Evolutionary conservation across 2,329 filamentous ascomycete species (phyloP), one percentile per base, ranked within the genome.

Genomic region (Colletotrichum endophyticum): DNA sequence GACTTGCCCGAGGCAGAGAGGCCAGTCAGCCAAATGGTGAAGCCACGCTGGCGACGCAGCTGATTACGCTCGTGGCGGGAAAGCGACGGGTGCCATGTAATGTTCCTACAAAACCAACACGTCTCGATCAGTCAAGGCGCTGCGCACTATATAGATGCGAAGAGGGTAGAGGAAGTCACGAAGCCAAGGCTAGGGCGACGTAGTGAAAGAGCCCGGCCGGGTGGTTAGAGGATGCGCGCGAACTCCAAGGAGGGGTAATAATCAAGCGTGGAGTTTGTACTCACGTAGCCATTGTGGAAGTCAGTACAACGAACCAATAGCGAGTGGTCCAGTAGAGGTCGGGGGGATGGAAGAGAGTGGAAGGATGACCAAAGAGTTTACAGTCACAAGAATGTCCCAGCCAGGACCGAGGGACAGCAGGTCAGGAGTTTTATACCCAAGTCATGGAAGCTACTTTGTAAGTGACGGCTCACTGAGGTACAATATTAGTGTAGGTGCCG

Each of bases 21-120:
- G 71, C 97, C 97, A 1, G 97, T 99, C 84, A 99, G 95, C 97
- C 97, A 99, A 87, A 99, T 94, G 74, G 97, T 99, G 85, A 98
- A 94, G 84, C 97, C 97, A 80, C 92, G 92, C 87, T 99, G 97
- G 85, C 93, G 92, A 86, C 95, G 95, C 80, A 92, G 88, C 80
- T 90, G 84, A 86, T 92, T 93, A 86, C 95, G 94, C 91, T 97
- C 95, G 78, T 88, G 86, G 86, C 95, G 94, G 72, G 94, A 94
- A 83, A 97, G 93, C 78, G 94, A 95, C 11, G 93, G 90, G 89
- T 97, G 95, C 95, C 95, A 97, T 85, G 95, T 96, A 85, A 97
- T 96, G 90, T 97, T 97, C 85, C 95, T 97, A 83, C 77, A 15
- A 13, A 16, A 30, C 39, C n/a, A 59, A 39, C 59, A 28, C 6